These are phyloP conservation scores for Penicillium sp. DNA, from an alignment of 2,329 filamentous ascomycete species.

Conservation along the genomic window DNA sequence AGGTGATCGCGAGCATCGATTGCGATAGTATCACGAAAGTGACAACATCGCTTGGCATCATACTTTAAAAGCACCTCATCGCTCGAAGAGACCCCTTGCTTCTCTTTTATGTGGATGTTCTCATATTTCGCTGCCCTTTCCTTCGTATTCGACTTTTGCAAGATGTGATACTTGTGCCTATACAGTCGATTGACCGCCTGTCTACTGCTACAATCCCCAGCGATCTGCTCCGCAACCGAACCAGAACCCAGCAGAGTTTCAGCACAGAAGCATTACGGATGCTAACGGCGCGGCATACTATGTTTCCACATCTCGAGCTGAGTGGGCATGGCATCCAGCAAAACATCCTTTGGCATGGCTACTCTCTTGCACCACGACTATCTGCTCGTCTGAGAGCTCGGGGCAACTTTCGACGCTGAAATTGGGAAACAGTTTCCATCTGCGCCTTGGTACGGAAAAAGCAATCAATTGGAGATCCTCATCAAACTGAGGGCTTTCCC, in stretches of 20 bases:
- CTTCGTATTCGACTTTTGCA: neutral
- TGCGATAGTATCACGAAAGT: conserved; percentile 30
- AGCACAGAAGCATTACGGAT: neutral
- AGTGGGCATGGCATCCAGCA: neutral
- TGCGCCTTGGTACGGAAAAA: neutral
- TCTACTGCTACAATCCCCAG: neutral
- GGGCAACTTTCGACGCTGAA: neutral
- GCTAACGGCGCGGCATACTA: neutral
- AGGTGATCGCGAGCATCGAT: conserved; percentile 39
- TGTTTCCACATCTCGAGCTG: neutral
- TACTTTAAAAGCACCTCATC: conserved; percentile 25
- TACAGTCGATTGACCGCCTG: neutral
- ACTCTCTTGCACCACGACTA: neutral
- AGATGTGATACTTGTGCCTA: neutral
- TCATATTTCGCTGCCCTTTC: neutral
- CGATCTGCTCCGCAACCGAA: neutral
- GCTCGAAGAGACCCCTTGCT: neutral
- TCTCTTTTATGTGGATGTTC: neutral
- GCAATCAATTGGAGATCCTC: neutral
- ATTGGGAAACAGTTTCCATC: neutral
- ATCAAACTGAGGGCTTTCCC: neutral
- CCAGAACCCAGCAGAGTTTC: neutral
- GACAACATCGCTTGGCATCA: conserved; percentile 29
- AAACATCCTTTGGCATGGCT: neutral
- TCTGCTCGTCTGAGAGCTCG: neutral